These are phyloP conservation scores for Paramarasmius palmivorus DNA, from an alignment of 1,284 basidiomycete genomes.

Conservation along the genomic window DNA sequence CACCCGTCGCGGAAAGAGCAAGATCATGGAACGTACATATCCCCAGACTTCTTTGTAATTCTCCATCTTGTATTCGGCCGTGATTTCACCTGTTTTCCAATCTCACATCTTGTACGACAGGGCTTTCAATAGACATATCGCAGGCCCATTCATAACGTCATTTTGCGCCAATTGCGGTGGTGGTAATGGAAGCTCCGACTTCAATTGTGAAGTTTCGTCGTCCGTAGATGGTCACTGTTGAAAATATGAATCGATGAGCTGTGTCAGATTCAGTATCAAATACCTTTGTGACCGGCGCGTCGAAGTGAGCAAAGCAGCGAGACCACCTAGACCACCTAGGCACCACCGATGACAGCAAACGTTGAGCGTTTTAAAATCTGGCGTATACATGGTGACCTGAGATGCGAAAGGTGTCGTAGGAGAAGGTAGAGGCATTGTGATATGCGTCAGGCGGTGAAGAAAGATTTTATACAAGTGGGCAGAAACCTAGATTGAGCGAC, in stretches of 20 bases:
- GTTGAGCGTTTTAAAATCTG: conserved; percentile 22
- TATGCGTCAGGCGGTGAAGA: too few species aligned
- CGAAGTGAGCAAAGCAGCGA: conserved; percentile 23
- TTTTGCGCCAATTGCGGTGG: conserved; percentile 1
- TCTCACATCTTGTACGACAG: conserved; percentile 2
- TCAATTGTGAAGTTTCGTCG: conserved; percentile 1
- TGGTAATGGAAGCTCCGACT: conserved; percentile 2
- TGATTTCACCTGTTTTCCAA: conserved; percentile 1
- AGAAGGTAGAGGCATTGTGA: too few species aligned
- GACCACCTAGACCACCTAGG: conserved; percentile 24
- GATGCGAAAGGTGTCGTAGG: too few species aligned
- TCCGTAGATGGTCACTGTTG: neutral
- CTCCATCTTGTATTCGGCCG: neutral
- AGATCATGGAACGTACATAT: neutral
- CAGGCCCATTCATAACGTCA: neutral
- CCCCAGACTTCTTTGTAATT: conserved; percentile 3
- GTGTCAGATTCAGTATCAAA: neutral
- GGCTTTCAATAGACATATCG: conserved; percentile 2
- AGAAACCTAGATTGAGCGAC: too few species aligned
- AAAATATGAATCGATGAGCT: neutral
- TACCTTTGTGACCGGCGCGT: conserved; percentile 25
- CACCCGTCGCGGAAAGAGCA: neutral
- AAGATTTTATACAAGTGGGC: too few species aligned
- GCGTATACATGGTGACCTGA: neutral
- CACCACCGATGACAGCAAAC: conserved; percentile 26